Base-by-base conservation (phyloP, 208 protist species). In the Wallacemonas collosoma region DNA sequence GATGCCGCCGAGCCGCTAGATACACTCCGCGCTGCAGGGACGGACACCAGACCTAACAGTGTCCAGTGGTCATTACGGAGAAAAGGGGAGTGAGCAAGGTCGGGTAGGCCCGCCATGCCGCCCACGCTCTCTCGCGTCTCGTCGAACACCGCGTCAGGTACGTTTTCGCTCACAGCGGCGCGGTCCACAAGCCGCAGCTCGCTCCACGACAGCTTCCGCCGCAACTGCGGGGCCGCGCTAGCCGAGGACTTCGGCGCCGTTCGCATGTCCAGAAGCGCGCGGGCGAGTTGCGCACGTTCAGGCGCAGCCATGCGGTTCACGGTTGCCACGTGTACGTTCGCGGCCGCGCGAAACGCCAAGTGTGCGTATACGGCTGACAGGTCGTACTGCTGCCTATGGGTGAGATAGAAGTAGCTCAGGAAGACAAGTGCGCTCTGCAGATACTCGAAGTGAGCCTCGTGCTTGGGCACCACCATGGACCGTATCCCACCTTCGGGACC, bases 341-440 rank as follows among this genome's bases (percentile, higher is more conserved):
- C 38, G 0, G 60, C 60, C 9, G 60, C 60, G 38, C 41, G 71
- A 14, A 95, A 3, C 9, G 90, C 71, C 9, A 90, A 74, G 26
- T 79, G 65, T 7, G 90, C 87, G 77, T 95, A 95, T 51, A 81
- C 50, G 63, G 88, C 83, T 17, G 84, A 80, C n/a, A 82, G 11
- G 35, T 78, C 75, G 75, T 88, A 85, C 47, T 82, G 68, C 8
- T 83, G 71, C 3, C 73, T 81, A 62, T 88, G 69, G 7, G 86
- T 40, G 14, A 95, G 73, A 38, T 93, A 82, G 51, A 88, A 38
- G 61, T 95, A 93, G 53, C 80, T 85, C 17, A 95, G 76, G 17
- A 79, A 67, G 1, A 86, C 43, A 6, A 95, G 75, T 6, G 77
- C 63, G 54, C 73, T 39, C 15, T 76, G 77, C 53, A 89, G 72